phyloP scores from a whole-genome alignment of 2,329 filamentous ascomycete genomes.

The Colletotrichum tropicale region DNA sequence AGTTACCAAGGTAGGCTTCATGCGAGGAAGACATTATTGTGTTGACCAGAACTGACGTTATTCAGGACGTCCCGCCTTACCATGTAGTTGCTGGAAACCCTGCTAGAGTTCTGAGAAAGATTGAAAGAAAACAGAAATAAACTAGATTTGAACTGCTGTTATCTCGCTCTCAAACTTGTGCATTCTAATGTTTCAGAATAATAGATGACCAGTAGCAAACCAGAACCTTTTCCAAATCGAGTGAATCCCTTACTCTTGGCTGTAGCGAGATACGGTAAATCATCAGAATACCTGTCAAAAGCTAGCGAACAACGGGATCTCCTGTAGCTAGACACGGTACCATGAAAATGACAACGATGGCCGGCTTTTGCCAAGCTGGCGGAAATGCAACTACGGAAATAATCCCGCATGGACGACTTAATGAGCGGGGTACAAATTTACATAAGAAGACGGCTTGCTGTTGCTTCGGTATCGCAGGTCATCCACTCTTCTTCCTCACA shows the following conservation, averaged over 20 bases:
- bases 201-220: too few relatives aligned
- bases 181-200: fast-evolving
- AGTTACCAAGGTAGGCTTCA: not conserved
- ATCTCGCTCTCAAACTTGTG: not conserved
- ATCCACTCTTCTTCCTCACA: not conserved
- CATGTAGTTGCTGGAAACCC: not conserved
- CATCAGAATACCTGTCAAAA: too few relatives aligned
- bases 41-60: fast-evolving
- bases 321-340: too few relatives aligned
- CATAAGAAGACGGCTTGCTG: not conserved
- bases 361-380: not conserved
- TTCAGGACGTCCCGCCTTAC: not conserved
- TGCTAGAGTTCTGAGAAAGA: not conserved
- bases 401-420: fast-evolving
- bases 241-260: too few relatives aligned
- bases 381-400: not conserved
- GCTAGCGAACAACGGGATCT: too few relatives aligned
- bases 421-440: not conserved
- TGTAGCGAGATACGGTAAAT: too few relatives aligned
- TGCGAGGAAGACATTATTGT: too few relatives aligned
- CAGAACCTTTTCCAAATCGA: fast-evolving
- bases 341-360: too few relatives aligned
- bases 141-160: not conserved
- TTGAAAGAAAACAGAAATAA: not conserved
- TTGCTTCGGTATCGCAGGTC: not conserved